A percentile compares a stretch with the other conserved stretches of the same genome.
Evolutionary conservation across 1,284 basidiomycete species (phyloP).

Genomic region (Mycosarcoma mackinlayi): DNA sequence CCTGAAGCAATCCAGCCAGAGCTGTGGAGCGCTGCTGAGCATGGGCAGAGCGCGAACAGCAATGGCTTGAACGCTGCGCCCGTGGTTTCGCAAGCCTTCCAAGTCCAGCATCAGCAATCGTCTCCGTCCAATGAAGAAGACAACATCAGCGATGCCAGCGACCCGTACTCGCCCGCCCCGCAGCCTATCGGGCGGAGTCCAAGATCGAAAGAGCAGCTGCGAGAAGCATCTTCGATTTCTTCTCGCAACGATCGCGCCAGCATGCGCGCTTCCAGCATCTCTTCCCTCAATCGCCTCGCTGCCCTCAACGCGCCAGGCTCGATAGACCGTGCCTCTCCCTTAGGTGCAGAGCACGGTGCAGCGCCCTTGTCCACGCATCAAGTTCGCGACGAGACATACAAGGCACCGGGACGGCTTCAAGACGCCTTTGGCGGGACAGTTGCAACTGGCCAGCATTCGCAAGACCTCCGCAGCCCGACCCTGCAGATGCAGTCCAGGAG

Average conservation of each 20-base stretch:
- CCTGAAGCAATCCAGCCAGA: constrained; percentile 33
- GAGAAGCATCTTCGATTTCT: constrained; percentile 26
- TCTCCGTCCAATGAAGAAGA: constrained; percentile 19
- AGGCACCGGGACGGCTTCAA: too few species aligned
- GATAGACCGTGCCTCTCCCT: neutral
- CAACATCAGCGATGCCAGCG: constrained; percentile 17
- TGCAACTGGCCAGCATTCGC: too few species aligned
- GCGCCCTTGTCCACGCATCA: too few species aligned
- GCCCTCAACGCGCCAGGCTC: constrained; percentile 9
- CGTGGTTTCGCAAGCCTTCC: constrained; percentile 3
- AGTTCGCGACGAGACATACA: constrained; percentile 2
- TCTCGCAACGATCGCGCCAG: constrained; percentile 22
- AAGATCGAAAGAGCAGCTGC: constrained; percentile 32
- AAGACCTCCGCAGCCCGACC: too few species aligned
- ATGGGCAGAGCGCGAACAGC: neutral
- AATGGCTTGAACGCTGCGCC: neutral
- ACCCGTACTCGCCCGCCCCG: constrained; percentile 39
- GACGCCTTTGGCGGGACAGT: too few species aligned
- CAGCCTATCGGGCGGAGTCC: constrained; percentile 34
- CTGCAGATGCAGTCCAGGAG: neutral
- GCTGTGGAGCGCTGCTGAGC: constrained; percentile 10
- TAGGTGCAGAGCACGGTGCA: neutral
- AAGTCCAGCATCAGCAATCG: constrained; percentile 23
- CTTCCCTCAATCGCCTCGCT: constrained; percentile 27
- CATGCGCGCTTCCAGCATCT: constrained; percentile 21